These are phyloP conservation scores for Malus orientalis DNA, from an alignment of 306 rosid species.

Conservation along the genomic window DNA sequence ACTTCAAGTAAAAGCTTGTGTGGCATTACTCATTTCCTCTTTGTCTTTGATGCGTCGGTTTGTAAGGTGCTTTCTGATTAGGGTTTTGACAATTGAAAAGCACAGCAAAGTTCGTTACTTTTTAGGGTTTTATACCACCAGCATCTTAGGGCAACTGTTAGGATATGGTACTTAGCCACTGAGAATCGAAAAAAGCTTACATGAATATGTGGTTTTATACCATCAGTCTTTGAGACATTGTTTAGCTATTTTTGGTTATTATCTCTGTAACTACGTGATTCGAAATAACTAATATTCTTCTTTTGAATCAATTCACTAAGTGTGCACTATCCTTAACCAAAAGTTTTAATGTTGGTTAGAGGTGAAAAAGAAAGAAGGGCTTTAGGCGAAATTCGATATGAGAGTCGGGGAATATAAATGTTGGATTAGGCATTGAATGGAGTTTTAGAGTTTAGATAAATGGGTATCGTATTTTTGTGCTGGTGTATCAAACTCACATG, in stretches of 20 bases:
- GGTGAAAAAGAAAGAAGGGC: neutral
- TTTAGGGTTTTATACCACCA: neutral
- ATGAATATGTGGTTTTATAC: neutral
- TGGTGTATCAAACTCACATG: neutral
- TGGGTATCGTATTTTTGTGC: too few species aligned
- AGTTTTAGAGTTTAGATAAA: too few species aligned
- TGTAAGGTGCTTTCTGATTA: neutral
- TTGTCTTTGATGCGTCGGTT: conserved; percentile 1
- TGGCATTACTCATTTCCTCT: neutral
- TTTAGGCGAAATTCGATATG: too few species aligned
- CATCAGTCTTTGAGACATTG: neutral
- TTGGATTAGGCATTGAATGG: neutral
- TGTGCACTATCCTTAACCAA: neutral
- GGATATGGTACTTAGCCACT: neutral
- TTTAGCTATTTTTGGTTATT: too few species aligned
- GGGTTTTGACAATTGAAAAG: conserved; percentile 10
- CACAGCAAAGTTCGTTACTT: neutral
- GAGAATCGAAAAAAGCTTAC: neutral
- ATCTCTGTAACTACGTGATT: too few species aligned
- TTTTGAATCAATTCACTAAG: too few species aligned
- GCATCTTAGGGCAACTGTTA: neutral
- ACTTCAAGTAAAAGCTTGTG: neutral
- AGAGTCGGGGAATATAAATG: neutral
- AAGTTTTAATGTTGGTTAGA: neutral
- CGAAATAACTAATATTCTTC: too few species aligned